Evolutionary conservation across 768 basidiomycete species (phyloP).

Genomic region (Lentinula sp.): DNA sequence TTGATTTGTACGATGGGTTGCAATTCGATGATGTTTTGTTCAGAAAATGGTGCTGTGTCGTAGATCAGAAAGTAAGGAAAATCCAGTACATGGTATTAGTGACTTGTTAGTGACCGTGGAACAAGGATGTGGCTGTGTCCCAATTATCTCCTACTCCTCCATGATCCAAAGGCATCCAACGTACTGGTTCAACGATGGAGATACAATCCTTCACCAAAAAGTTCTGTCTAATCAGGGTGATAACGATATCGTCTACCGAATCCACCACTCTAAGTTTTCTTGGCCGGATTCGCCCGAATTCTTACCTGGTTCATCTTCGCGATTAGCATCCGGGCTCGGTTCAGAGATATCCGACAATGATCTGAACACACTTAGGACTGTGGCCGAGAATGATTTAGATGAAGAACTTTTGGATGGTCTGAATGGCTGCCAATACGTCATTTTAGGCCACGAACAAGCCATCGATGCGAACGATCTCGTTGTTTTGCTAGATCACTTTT

Average conservation of each 20-base stretch:
- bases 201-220: constrained; percentile 36
- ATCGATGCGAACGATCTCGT: constrained; percentile 45
- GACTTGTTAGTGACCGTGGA: no score
- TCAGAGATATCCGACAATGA: neutral
- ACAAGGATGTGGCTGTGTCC: neutral
- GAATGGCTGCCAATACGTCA: constrained; percentile 11
- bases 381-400: neutral
- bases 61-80: no score
- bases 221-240: constrained; percentile 12
- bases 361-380: neutral
- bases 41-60: no score
- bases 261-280: constrained; percentile 54
- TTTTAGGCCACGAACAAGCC: constrained; percentile 30
- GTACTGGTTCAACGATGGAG: constrained; percentile 68
- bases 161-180: constrained; percentile 30
- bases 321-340: neutral
- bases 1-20: no score
- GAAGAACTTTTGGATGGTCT: neutral
- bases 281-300: constrained; percentile 10
- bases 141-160: neutral
- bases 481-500: constrained; percentile 55
- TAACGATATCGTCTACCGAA: constrained; percentile 42
- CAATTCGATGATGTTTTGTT: no score
- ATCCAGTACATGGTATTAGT: no score
- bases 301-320: neutral